Evolutionary conservation across 768 basidiomycete species (phyloP), one percentile per base, ranked within the genome.

Genomic region (Tylopilus sp.): DNA sequence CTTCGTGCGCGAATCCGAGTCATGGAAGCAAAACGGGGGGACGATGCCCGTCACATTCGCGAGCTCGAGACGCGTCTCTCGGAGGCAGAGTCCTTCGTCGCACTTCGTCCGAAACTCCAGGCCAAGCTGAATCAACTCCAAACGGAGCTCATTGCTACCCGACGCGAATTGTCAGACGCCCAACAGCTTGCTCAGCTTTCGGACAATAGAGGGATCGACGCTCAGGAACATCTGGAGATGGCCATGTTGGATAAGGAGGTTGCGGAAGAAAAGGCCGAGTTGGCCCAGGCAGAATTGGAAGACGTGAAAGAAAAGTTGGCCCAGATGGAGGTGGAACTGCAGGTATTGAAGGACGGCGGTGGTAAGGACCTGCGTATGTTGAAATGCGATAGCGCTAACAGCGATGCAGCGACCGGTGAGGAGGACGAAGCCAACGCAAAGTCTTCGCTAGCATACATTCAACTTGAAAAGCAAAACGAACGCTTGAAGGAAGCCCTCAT

Each of bases 391-490:
- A 8, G 14, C 17, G 11, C 50, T 62, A 42, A 67, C 45, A 28
- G 17, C 14, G n/a, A 9, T 25, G 9, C 36, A 70, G 68, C 44
- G 17, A 19, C 29, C 14, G 70, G 58, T 16, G 71, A 68, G 26
- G 72, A 64, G 31, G 65, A 58, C 12, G 66, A 71, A 17, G 64
- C 65, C 4, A 71, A 60, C 26, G 72, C 73, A 7, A 86, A 85
- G 62, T 76, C 78, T 58, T 83, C 87, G 5, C 61, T 89, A 55
- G 82, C 82, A 26, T 83, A 85, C 68, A 78, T 88, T 17, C 96
- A 98, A 65, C 83, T 99, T 1, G 95, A 98, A 74, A 97, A 92
- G 68, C 96, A 98, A 65, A 99, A 98, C 57, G 92, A 93, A 64
- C 75, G 97, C 16, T 73, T 99, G 50, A 98, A 97, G 70, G 97